Percentiles rank a stretch among this genome's conserved stretches.
Conservation (phyloP, 805 yeast genomes). For the Kodamaea laetipori region DNA sequence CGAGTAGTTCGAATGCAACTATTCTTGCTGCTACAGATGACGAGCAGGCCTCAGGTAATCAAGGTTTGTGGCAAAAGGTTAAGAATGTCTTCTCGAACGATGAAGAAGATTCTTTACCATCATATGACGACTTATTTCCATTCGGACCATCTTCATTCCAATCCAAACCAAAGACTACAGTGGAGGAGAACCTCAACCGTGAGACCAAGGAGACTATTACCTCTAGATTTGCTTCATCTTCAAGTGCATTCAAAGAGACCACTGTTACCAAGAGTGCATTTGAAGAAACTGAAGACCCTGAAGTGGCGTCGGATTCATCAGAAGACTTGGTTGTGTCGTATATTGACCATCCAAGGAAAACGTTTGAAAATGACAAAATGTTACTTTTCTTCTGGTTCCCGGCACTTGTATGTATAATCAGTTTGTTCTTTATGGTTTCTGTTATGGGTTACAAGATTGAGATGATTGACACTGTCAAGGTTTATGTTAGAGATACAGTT, state of each 20-base stretch:
- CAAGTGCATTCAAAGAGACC: constrained; percentile 3
- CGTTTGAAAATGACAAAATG: constrained; percentile 74
- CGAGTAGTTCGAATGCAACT: constrained; percentile 6
- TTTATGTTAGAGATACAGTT: constrained; percentile 35
- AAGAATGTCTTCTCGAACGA: constrained; percentile 44
- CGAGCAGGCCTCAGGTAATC: constrained; percentile 3
- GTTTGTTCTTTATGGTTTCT: constrained; percentile 48
- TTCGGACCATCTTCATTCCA: constrained; percentile 30
- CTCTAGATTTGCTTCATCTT: constrained; percentile 4
- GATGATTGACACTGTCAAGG: constrained; percentile 36
- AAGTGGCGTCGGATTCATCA: constrained; percentile 41
- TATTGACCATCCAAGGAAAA: constrained; percentile 47
- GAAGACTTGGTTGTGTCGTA: constrained; percentile 47
- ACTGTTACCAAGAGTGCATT: constrained; percentile 12
- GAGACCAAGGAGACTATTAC: constrained; percentile 8
- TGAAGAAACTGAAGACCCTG: constrained; percentile 30
- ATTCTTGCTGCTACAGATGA: constrained; percentile 7
- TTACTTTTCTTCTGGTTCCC: constrained; percentile 92
- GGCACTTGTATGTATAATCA: constrained; percentile 56
- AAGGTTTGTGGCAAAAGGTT: constrained; percentile 46
- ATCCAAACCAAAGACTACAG: constrained; percentile 35
- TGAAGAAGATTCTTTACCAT: constrained; percentile 51
- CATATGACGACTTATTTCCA: constrained; percentile 77
- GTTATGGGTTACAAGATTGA: constrained; percentile 43
- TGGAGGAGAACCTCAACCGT: constrained; percentile 36